Evolutionary conservation across 179 eudicot genomes (phyloP).

Genomic region (Dionaea muscipula): DNA sequence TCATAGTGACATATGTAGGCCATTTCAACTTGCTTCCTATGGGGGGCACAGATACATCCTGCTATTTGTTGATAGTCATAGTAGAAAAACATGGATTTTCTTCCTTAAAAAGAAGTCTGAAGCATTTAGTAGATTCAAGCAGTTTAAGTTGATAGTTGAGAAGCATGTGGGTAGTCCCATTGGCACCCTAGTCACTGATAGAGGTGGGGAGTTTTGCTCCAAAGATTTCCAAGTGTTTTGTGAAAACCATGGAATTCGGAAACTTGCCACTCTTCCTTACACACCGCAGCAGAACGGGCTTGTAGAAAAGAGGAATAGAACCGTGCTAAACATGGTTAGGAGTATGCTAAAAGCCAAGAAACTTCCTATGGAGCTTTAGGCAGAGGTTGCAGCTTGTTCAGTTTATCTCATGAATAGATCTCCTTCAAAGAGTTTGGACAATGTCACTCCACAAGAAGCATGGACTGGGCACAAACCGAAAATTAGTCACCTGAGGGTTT

Average conservation of each 20-base stretch:
- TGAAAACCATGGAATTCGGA: background rate
- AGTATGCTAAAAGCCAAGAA: background rate
- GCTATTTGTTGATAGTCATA: no score
- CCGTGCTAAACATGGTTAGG: background rate
- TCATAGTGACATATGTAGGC: no score
- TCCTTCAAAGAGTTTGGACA: background rate
- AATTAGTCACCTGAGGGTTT: background rate
- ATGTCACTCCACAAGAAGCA: background rate
- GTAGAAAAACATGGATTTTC: no score
- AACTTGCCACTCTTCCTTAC: background rate
- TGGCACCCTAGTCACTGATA: no score
- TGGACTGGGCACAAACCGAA: background rate
- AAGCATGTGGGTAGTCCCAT: no score
- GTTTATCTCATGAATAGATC: background rate
- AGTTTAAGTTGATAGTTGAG: no score
- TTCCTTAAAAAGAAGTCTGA: no score
- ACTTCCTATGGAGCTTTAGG: background rate
- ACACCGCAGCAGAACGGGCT: background rate
- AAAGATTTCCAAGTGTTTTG: background rate
- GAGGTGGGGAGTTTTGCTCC: background rate
- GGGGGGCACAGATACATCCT: no score
- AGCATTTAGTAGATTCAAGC: no score
- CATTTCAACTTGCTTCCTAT: no score
- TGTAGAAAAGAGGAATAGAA: background rate
- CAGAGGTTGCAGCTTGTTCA: background rate